phyloP scores from a whole-genome alignment of 2,329 filamentous ascomycete genomes.

The Hypoxylon sp. region DNA sequence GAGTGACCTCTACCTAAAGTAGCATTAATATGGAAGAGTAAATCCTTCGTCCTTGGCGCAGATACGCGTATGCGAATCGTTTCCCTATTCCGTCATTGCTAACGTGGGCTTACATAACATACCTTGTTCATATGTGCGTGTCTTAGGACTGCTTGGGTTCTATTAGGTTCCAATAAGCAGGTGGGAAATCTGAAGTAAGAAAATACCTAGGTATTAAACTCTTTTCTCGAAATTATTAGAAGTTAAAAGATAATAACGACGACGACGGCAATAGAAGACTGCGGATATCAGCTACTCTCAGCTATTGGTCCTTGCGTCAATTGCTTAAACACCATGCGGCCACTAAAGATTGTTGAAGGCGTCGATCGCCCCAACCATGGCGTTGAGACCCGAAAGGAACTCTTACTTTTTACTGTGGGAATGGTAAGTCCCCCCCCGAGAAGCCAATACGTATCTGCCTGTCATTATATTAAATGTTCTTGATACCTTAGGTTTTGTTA shows the following conservation, averaged over 20 bases:
- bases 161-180: conserved; percentile 10
- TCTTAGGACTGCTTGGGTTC: conserved; percentile 8
- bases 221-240: neutral
- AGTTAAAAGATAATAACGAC: neutral
- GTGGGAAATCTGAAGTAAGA: conserved; percentile 5
- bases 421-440: conserved; percentile 1
- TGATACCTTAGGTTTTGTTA: conserved; percentile 4
- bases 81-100: neutral
- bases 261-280: conserved; percentile 6
- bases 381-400: conserved; percentile 8
- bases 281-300: neutral
- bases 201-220: neutral
- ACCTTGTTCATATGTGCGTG: neutral
- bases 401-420: neutral
- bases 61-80: neutral
- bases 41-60: neutral
- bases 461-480: conserved; percentile 10
- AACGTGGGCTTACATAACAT: neutral
- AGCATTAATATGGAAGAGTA: neutral
- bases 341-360: conserved; percentile 8
- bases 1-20: neutral
- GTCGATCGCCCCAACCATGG: conserved; percentile 3
- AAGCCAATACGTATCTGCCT: neutral
- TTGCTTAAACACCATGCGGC: conserved; percentile 8
- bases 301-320: neutral